Conservation (phyloP, 805 yeast species). For the Ogataea chonburiensis region DNA sequence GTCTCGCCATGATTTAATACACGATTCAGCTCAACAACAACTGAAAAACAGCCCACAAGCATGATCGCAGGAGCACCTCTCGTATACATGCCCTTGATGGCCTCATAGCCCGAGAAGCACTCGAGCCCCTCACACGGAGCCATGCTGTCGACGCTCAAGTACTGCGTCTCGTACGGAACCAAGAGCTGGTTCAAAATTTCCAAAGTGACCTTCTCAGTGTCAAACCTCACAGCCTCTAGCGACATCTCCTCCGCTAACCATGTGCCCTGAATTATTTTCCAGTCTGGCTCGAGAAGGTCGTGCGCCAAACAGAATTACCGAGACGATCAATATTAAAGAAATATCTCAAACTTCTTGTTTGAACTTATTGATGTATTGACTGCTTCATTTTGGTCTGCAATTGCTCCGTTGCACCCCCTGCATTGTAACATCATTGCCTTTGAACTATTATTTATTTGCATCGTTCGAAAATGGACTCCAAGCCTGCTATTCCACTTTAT, state of each 20-base stretch:
- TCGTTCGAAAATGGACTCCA: conserved; percentile 53
- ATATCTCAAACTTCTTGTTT: conserved; percentile 1
- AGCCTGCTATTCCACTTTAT: conserved; percentile 20
- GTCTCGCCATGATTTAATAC: conserved; percentile 29
- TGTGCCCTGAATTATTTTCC: conserved; percentile 2
- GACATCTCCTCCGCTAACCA: conserved; percentile 28
- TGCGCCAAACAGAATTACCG: conserved; percentile 1
- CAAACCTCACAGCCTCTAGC: conserved; percentile 68
- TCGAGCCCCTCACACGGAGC: conserved; percentile 58
- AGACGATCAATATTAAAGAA: neutral
- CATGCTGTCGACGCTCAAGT: conserved; percentile 58
- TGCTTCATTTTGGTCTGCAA: conserved; percentile 1
- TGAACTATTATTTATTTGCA: neutral
- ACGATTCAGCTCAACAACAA: conserved; percentile 65
- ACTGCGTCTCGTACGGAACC: conserved; percentile 76
- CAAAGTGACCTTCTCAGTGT: conserved; percentile 44
- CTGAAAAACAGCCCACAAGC: conserved; percentile 83
- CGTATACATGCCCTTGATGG: conserved; percentile 89
- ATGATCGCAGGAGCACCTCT: conserved; percentile 99
- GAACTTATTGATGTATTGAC: conserved; percentile 6
- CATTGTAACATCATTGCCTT: too few species aligned
- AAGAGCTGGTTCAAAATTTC: conserved; percentile 75
- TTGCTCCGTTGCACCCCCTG: conserved; percentile 1
- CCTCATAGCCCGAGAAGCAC: conserved; percentile 65
- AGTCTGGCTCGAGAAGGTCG: conserved; percentile 4